Evolutionary conservation across 768 basidiomycete genomes (phyloP).

Genomic region (Cytidiella melzeri): DNA sequence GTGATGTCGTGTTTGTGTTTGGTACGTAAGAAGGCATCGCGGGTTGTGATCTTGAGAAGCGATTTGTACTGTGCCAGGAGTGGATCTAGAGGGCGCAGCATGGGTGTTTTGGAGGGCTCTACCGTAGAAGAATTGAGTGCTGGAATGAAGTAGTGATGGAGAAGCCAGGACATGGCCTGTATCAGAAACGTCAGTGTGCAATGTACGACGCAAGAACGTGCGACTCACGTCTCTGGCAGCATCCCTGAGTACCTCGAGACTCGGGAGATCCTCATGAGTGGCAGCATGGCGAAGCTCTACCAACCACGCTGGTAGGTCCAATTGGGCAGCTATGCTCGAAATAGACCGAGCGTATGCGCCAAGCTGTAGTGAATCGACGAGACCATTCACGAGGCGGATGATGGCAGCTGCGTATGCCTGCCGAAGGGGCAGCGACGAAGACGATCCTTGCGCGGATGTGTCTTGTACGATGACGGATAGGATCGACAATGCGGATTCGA

Average conservation of each 20-base stretch:
- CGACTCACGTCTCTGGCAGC: slow-evolving; percentile 61
- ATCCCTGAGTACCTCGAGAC: slow-evolving; percentile 70
- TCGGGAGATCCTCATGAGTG: slow-evolving; percentile 93
- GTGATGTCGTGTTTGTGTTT: slow-evolving; percentile 46
- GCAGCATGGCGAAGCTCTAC: slow-evolving; percentile 93
- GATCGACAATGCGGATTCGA: slow-evolving; percentile 66
- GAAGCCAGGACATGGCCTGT: slow-evolving; percentile 79
- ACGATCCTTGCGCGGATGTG: slow-evolving; percentile 12
- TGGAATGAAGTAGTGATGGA: slow-evolving; percentile 80
- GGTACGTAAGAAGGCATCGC: slow-evolving; percentile 57
- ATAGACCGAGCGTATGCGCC: slow-evolving; percentile 90
- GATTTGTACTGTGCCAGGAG: slow-evolving; percentile 70
- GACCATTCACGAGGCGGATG: slow-evolving; percentile 87
- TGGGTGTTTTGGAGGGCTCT: slow-evolving; percentile 25
- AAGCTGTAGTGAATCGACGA: slow-evolving; percentile 90
- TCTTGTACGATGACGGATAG: slow-evolving; percentile 59
- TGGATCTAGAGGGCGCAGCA: slow-evolving; percentile 56
- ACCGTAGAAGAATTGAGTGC: slow-evolving; percentile 47
- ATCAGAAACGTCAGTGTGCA: neutral
- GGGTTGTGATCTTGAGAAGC: slow-evolving; percentile 52
- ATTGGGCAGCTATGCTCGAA: slow-evolving; percentile 76
- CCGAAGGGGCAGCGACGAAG: slow-evolving; percentile 48
- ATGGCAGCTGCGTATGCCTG: slow-evolving; percentile 78
- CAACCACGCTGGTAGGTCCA: slow-evolving; percentile 82
- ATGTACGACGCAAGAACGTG: neutral